These are phyloP conservation scores for Ascoidea tarda DNA, from an alignment of 805 yeast species.

Conservation along the genomic window DNA sequence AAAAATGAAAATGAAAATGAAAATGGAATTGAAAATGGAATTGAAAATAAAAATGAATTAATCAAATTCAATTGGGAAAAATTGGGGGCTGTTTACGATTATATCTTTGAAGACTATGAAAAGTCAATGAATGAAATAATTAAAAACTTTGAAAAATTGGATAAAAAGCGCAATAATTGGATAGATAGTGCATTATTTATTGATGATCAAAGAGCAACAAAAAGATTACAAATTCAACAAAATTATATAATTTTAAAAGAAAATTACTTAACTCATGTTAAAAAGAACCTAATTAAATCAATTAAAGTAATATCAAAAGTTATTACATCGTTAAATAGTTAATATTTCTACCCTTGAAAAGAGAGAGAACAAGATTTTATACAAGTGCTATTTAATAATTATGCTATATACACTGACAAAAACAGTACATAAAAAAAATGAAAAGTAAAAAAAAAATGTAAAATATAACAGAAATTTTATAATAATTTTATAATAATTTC, in stretches of 20 bases:
- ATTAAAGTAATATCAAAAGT: neutral
- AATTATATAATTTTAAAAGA: neutral
- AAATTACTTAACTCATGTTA: neutral
- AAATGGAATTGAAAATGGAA: neutral
- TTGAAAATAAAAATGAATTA: too few species aligned
- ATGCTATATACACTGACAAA: too few species aligned
- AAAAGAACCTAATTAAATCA: neutral
- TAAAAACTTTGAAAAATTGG: neutral
- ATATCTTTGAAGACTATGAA: neutral
- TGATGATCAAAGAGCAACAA: neutral
- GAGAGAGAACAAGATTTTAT: too few species aligned
- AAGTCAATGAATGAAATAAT: neutral
- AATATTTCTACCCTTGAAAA: too few species aligned
- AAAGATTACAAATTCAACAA: neutral
- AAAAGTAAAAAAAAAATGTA: too few species aligned
- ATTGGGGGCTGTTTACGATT: neutral
- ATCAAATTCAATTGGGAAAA: too few species aligned
- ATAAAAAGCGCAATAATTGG: neutral
- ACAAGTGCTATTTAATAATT: too few species aligned
- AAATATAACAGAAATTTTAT: too few species aligned
- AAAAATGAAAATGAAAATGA: too few species aligned
- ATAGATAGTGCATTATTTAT: neutral
- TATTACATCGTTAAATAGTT: too few species aligned
- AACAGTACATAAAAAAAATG: too few species aligned
- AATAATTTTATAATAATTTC: too few species aligned